Evolutionary conservation across 2,329 filamentous ascomycete genomes (phyloP).

Genomic region (Alternaria dauci): DNA sequence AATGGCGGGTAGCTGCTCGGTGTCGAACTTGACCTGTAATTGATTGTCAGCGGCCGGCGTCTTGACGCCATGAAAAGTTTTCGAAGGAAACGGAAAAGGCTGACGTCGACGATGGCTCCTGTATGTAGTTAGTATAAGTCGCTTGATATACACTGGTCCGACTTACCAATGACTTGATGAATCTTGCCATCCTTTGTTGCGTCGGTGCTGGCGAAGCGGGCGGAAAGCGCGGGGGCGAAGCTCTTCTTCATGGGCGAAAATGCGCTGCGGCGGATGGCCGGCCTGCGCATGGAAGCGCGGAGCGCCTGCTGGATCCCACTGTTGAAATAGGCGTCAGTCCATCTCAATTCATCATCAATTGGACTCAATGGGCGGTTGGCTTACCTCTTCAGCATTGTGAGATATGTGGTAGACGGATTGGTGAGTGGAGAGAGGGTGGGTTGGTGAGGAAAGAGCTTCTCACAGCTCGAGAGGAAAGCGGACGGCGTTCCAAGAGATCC

Average conservation of each 20-base stretch:
- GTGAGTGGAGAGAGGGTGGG: constrained; percentile 39
- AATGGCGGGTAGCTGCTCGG: constrained; percentile 91
- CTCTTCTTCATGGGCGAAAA: constrained; percentile 66
- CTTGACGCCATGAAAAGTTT: constrained; percentile 49
- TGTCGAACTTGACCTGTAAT: constrained; percentile 93
- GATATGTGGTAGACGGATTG: constrained; percentile 53
- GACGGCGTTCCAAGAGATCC: constrained; percentile 12
- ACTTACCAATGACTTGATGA: constrained; percentile 73
- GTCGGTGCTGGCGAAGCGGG: constrained; percentile 70
- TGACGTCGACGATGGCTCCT: constrained; percentile 90
- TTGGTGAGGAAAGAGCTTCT: constrained; percentile 34
- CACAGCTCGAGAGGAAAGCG: constrained; percentile 20
- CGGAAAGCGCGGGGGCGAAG: constrained; percentile 65
- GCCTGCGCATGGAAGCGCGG: constrained; percentile 67
- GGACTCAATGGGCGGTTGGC: constrained; percentile 38
- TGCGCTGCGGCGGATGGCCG: constrained; percentile 60
- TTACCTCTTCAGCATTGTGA: constrained; percentile 70
- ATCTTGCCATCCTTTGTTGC: constrained; percentile 68
- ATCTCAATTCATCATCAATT: constrained; percentile 50
- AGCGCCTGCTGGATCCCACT: constrained; percentile 73
- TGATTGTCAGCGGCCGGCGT: constrained; percentile 42
- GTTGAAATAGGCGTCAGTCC: constrained; percentile 50
- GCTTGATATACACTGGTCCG: no score
- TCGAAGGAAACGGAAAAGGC: no score
- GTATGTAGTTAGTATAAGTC: no score